Percentiles rank a stretch among this genome's conserved stretches.
Conservation (phyloP, 106 monocot species). For the Dendrobium huoshanense region DNA sequence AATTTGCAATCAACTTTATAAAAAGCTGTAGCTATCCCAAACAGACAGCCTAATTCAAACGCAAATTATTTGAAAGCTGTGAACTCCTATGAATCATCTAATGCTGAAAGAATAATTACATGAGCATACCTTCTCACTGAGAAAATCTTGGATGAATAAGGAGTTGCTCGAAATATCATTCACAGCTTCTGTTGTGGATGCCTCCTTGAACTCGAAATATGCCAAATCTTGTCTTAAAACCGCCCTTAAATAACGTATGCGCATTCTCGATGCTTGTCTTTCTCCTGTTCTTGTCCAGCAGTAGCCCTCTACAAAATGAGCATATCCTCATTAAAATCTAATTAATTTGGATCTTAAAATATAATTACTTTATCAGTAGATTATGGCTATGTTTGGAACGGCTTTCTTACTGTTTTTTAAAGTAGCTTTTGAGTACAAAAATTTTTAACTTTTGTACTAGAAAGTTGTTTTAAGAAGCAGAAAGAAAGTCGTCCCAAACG, state of each 20-base stretch:
- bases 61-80: too few relatives aligned
- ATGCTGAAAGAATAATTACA: neutral
- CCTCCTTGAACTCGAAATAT: slow-evolving; percentile 46
- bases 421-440: too few relatives aligned
- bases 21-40: too few relatives aligned
- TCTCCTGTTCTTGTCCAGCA: slow-evolving; percentile 70
- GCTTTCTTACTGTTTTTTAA: too few relatives aligned
- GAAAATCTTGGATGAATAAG: slow-evolving; percentile 2
- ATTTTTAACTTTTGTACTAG: neutral
- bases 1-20: too few relatives aligned
- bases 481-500: neutral
- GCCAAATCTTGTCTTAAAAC: slow-evolving; percentile 47
- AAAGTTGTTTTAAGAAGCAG: neutral
- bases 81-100: neutral
- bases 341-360: neutral
- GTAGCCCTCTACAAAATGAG: slow-evolving; percentile 33
- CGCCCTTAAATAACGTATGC: slow-evolving; percentile 40
- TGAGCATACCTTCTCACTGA: slow-evolving; percentile 6
- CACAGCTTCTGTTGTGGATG: neutral
- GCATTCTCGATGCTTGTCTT: slow-evolving; percentile 48
- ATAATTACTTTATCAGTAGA: neutral
- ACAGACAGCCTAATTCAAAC: too few relatives aligned
- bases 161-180: neutral
- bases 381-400: neutral
- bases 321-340: neutral